These are phyloP conservation scores for Epichloe glyceriae DNA, from an alignment of 2,329 filamentous ascomycete species.

Conservation along the genomic window DNA sequence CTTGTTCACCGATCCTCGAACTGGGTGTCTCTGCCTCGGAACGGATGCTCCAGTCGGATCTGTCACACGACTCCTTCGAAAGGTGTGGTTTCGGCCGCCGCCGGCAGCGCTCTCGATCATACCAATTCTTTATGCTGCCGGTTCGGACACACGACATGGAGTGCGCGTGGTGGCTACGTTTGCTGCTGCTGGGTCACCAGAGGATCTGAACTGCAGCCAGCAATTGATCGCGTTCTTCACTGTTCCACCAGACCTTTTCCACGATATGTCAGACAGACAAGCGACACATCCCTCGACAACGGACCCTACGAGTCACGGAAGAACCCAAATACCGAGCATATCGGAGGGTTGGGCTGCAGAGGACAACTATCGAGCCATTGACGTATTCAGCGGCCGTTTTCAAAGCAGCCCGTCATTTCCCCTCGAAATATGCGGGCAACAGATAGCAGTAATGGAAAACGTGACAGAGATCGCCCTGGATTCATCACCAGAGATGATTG, in stretches of 20 bases:
- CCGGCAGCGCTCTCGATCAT: conserved; percentile 15
- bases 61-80: conserved; percentile 38
- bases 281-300: conserved; percentile 5
- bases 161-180: conserved; percentile 46
- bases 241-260: conserved; percentile 43
- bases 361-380: conserved; percentile 10
- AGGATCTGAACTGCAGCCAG: conserved; percentile 5
- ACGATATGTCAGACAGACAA: conserved; percentile 16
- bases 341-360: conserved; percentile 11
- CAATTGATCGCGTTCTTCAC: conserved; percentile 45
- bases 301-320: conserved; percentile 3
- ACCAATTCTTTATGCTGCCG: conserved; percentile 42
- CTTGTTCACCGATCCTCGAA: conserved; percentile 48
- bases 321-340: conserved; percentile 4
- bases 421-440: conserved; percentile 19
- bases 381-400: conserved; percentile 10
- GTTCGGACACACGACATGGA: conserved; percentile 42
- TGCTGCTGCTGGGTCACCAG: conserved; percentile 18
- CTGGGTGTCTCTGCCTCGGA: conserved; percentile 44
- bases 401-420: conserved; percentile 12
- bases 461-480: conserved; percentile 21
- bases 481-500: conserved; percentile 19
- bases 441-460: conserved; percentile 18
- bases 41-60: conserved; percentile 44
- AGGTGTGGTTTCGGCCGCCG: conserved; percentile 37